Conservation (phyloP, 306 rosid genomes). For the Prunus salicina region DNA sequence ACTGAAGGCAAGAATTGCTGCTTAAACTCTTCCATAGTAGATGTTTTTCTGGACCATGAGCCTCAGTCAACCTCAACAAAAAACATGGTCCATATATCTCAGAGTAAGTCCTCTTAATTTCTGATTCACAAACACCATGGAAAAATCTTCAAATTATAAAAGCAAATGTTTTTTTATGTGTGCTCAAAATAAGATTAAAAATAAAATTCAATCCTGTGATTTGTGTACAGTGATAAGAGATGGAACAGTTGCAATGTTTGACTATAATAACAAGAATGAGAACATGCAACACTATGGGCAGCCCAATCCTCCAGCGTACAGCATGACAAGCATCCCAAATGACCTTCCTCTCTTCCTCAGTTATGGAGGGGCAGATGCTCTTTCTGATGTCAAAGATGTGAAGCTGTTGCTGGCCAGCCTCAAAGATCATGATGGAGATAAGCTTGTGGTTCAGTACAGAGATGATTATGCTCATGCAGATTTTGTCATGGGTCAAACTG, state of each 20-base stretch:
- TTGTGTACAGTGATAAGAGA: constrained; percentile 28
- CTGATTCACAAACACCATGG: not conserved
- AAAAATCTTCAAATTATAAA: too few species aligned
- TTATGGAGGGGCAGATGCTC: constrained; percentile 36
- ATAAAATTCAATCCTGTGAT: not conserved
- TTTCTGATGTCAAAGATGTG: constrained; percentile 35
- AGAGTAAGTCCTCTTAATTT: constrained; percentile 47
- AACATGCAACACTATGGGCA: constrained; percentile 27
- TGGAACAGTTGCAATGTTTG: constrained; percentile 24
- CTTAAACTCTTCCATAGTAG: constrained; percentile 55
- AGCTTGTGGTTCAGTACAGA: constrained; percentile 34
- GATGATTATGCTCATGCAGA: constrained; percentile 37
- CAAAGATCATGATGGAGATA: constrained; percentile 28
- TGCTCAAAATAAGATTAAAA: not conserved
- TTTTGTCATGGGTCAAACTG: constrained; percentile 34
- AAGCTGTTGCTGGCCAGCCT: constrained; percentile 19
- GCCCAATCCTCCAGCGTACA: constrained; percentile 28
- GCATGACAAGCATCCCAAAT: constrained; percentile 23
- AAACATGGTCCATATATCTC: constrained; percentile 84
- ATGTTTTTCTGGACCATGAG: constrained; percentile 65
- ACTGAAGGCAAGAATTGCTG: constrained; percentile 70
- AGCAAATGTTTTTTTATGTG: too few species aligned
- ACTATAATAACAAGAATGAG: constrained; percentile 23
- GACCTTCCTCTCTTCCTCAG: constrained; percentile 34
- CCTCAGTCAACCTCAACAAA: constrained; percentile 89